Conservation (phyloP, 1,139 yeast species). For the Eremothecium cymbalariae region DNA sequence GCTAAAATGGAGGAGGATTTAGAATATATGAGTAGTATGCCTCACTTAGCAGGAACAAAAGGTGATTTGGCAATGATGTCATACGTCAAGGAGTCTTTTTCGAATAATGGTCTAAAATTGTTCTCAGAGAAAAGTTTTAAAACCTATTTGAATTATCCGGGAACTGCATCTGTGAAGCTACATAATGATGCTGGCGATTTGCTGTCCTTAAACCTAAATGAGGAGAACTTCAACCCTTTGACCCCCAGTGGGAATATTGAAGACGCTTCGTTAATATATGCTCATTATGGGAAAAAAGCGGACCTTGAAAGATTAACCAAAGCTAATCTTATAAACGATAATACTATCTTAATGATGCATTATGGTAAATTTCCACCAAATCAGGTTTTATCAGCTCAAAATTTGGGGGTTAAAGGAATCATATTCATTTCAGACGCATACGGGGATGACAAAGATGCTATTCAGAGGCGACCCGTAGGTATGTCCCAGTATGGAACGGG, state of each 20-base stretch:
- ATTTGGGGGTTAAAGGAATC: conserved; percentile 46
- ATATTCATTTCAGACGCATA: conserved; percentile 36
- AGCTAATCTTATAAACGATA: conserved; percentile 33
- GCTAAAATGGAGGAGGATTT: conserved; percentile 59
- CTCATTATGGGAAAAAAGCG: conserved; percentile 52
- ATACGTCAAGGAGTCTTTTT: conserved; percentile 53
- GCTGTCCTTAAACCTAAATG: conserved; percentile 13
- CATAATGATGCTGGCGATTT: conserved; percentile 32
- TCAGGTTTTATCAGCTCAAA: conserved; percentile 46
- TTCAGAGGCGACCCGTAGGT: conserved; percentile 60
- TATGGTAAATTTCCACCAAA: conserved; percentile 52
- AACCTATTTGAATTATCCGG: conserved; percentile 55
- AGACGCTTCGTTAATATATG: conserved; percentile 45
- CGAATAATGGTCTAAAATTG: conserved; percentile 47
- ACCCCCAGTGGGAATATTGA: conserved; percentile 51
- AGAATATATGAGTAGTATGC: conserved; percentile 73
- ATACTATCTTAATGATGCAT: conserved; percentile 50
- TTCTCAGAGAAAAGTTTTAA: conserved; percentile 45
- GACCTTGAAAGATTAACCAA: conserved; percentile 47
- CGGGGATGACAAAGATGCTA: conserved; percentile 35
- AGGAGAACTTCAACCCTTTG: conserved; percentile 59
- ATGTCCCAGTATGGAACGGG: conserved; percentile 64
- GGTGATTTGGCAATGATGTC: conserved; percentile 70
- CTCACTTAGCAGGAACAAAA: conserved; percentile 79
- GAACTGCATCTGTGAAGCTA: conserved; percentile 31